Percentiles rank a stretch among this genome's conserved stretches.
Evolutionary conservation across 345 rosid species (phyloP).

Genomic region (Salix brachista): DNA sequence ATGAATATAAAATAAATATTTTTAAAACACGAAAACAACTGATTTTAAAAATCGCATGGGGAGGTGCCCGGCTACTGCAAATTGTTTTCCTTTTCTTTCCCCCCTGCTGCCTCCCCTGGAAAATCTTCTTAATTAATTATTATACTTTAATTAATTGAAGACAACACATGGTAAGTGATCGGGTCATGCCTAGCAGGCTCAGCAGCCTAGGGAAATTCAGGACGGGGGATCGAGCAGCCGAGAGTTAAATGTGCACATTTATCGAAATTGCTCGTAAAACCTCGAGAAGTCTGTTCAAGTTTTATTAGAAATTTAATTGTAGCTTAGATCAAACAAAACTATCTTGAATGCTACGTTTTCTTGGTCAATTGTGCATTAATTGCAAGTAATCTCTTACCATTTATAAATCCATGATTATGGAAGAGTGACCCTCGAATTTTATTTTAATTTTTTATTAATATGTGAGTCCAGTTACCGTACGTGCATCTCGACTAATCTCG

Average conservation of each 20-base stretch:
- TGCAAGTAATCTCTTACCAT: not conserved
- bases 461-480: fast-evolving
- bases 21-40: no score
- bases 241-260: not conserved
- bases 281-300: not conserved
- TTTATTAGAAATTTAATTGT: not conserved
- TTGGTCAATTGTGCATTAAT: not conserved
- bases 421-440: not conserved
- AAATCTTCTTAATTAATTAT: no score
- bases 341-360: not conserved
- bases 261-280: not conserved
- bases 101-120: no score
- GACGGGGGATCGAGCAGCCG: not conserved
- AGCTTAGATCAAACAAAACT: not conserved
- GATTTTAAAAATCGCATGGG: no score
- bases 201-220: not conserved
- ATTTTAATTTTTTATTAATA: no score
- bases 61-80: no score
- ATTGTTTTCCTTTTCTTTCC: no score
- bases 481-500: fast-evolving
- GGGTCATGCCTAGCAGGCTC: not conserved
- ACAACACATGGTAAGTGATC: not conserved
- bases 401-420: not conserved
- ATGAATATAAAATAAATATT: no score
- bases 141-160: not conserved